phyloP scores from a whole-genome alignment of 441 rosid genomes.

The Adansonia rubrostipa region DNA sequence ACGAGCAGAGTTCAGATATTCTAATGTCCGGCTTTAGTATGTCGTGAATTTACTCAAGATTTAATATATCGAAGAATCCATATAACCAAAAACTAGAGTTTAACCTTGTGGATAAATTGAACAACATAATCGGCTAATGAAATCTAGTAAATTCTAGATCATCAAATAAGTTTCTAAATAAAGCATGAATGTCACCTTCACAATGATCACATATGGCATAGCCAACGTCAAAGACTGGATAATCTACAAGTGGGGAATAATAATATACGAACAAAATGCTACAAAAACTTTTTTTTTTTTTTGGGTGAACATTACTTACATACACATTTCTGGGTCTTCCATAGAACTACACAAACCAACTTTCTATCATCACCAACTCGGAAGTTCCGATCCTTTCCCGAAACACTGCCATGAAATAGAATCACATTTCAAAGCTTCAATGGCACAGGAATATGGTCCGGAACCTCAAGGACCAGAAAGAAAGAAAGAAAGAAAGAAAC shows the following conservation, averaged over 20 bases:
- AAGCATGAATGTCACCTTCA: background rate
- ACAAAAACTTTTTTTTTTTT: background rate
- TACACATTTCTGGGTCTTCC: slow-evolving; percentile 27
- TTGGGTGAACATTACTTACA: slow-evolving; percentile 22
- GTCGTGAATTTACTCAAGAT: too few species aligned
- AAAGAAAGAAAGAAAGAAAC: slow-evolving; percentile 17
- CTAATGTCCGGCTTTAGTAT: too few species aligned
- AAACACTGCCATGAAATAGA: slow-evolving; percentile 24
- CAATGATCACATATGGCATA: background rate
- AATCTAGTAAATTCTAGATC: background rate
- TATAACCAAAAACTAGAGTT: background rate
- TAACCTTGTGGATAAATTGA: background rate
- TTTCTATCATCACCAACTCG: background rate
- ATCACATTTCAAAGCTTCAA: slow-evolving; percentile 21
- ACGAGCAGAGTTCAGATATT: too few species aligned
- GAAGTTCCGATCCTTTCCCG: background rate
- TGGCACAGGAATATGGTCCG: background rate
- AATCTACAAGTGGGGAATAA: background rate
- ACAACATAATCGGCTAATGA: background rate
- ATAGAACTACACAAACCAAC: slow-evolving; percentile 2
- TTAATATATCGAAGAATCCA: background rate
- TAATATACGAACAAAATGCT: background rate
- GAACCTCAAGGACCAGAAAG: background rate
- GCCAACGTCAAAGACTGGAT: background rate
- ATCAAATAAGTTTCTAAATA: background rate